A percentile compares a stretch with the other conserved stretches of the same genome.
Conservation (phyloP, 2,329 filamentous ascomycete genomes). For the Sphaerulina populicola region DNA sequence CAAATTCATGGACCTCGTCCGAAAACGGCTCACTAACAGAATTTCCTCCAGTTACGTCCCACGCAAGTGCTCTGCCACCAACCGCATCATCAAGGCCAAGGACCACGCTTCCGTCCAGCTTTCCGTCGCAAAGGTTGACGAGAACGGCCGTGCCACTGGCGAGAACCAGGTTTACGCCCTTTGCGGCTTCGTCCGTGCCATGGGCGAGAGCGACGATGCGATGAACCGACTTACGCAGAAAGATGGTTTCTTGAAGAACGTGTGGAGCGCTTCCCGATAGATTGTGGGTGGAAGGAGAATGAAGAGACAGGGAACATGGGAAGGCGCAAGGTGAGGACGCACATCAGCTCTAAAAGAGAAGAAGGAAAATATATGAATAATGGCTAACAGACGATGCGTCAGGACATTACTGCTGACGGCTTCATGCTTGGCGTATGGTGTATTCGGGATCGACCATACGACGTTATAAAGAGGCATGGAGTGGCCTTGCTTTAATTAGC, state of each 20-base stretch:
- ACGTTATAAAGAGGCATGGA: neutral
- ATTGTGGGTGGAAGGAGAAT: constrained; percentile 7
- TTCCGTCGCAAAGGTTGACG: constrained; percentile 94
- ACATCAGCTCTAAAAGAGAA: neutral
- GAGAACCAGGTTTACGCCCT: constrained; percentile 97
- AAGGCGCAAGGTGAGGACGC: constrained; percentile 2
- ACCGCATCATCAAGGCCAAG: constrained; percentile 99
- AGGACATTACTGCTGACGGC: constrained; percentile 9
- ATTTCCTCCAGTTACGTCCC: constrained; percentile 69
- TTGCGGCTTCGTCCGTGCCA: constrained; percentile 92
- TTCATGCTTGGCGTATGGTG: constrained; percentile 10
- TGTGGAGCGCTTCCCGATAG: constrained; percentile 71
- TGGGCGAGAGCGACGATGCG: constrained; percentile 95
- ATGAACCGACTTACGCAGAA: constrained; percentile 93
- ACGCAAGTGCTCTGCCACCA: constrained; percentile 97
- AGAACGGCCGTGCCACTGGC: constrained; percentile 93
- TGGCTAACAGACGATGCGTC: neutral
- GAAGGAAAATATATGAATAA: neutral
- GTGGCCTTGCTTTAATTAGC: constrained; percentile 7
- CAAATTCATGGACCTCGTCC: constrained; percentile 6
- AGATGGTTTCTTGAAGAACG: constrained; percentile 92
- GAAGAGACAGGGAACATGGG: neutral
- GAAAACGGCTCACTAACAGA: constrained; percentile 26
- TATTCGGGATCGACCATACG: constrained; percentile 3
- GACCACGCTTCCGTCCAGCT: constrained; percentile 99